phyloP scores from a whole-genome alignment of 345 rosid genomes.

The Hibiscus tridactylites region DNA sequence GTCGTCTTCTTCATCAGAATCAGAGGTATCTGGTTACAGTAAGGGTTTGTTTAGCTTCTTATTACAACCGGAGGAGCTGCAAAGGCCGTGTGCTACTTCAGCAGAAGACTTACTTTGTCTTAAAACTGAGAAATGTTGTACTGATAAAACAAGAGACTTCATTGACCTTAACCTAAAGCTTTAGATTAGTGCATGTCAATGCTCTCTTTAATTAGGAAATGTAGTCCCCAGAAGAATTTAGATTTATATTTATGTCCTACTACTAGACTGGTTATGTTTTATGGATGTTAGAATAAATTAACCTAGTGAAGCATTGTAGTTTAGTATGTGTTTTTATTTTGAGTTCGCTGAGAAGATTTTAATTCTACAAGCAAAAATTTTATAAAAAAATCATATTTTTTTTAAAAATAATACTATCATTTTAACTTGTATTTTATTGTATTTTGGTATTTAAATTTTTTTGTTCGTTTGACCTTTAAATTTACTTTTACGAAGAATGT shows the following conservation, averaged over 20 bases:
- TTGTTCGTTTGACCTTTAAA: no score
- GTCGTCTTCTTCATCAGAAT: not conserved
- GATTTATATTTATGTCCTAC: not conserved
- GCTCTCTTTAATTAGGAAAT: not conserved
- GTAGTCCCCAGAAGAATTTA: not conserved
- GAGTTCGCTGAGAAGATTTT: not conserved
- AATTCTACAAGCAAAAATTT: no score
- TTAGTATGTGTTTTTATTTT: not conserved
- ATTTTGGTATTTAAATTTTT: no score
- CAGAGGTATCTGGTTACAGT: slow-evolving; percentile 6
- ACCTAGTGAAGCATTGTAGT: not conserved
- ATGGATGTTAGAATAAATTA: not conserved
- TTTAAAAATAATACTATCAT: no score
- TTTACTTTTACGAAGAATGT: no score
- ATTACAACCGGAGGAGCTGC: slow-evolving; percentile 16
- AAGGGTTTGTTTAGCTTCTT: slow-evolving; percentile 40
- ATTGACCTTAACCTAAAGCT: slow-evolving; percentile 59
- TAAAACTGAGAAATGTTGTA: slow-evolving; percentile 16
- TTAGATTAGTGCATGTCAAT: not conserved
- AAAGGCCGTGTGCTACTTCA: not conserved
- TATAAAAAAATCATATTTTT: no score
- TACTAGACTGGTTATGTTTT: not conserved
- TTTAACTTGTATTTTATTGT: no score
- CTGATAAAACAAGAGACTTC: slow-evolving; percentile 29
- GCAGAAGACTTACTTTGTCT: slow-evolving; percentile 22